Evolutionary conservation across 768 basidiomycete genomes (phyloP), one percentile per base, ranked within the genome.

Genomic region (Serpula lacrymans): DNA sequence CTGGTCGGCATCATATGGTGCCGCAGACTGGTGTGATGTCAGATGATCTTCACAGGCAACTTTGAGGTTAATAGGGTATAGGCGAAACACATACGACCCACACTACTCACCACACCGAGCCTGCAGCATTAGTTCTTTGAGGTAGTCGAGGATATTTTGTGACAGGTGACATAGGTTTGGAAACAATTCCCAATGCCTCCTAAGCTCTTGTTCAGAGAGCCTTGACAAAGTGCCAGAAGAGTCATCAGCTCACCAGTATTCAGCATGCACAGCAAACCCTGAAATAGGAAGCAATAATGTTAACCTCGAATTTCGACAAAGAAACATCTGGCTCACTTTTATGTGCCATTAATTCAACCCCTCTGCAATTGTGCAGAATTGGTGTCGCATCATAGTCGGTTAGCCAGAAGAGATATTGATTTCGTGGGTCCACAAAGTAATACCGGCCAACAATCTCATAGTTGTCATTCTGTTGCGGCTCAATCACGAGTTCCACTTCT

Each of bases 321-420:
- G n/a, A 36, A 16, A 6, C 2, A 2, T 4, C 17, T 5, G 17
- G 16, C 26, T 34, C 20, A 56, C 60, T 55, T 52, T 58, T 55
- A 37, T 62, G 60, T 1, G 55, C 34, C 33, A 26, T 8, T 1
- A 46, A 56, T 13, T 54, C 14, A 0, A 5, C 11, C 4, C 58
- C 58, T 34, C 17, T 43, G 30, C 60, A 60, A 6, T 56, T 50
- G 14, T 22, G 25, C 23, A 64, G 49, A 23, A 78, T 51, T 6
- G 55, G 39, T 0, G 41, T 30, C 1, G 68, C 63, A 0, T 68
- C 52, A 41, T 68, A 73, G 0, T 61, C 47, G 32, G 80, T 69
- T 25, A 80, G 40, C 68, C 75, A 84, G 46, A 82, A 82, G 8
- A 82, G 56, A n/a, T 60, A 52, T 14, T 74, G 68, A 0, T 58